Base-by-base conservation (phyloP, 2,329 filamentous ascomycete genomes). In the Alternaria atra region DNA sequence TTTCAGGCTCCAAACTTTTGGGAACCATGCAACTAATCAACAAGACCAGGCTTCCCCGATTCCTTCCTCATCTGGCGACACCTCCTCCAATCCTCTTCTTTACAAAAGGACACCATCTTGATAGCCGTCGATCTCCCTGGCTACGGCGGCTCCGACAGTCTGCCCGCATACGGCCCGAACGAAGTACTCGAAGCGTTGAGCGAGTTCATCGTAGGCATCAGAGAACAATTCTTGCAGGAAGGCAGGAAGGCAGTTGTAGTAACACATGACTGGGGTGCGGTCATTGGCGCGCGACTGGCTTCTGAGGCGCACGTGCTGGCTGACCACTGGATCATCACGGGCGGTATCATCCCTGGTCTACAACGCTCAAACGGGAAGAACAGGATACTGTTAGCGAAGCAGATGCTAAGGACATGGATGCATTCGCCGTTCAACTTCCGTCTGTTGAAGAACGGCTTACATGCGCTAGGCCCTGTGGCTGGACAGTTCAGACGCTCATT, bases 51-150 rank as follows among this genome's bases (percentile, higher is more conserved):
- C 37, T 89, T 87, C 60, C 86, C 86, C 6, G 86, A 89, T 66
- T 86, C 85, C 57, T 87, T 80, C 74, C 79, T 82, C 10, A 74
- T 88, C 52, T 89, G 85, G 84, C 80, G 80, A 46, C 76, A 82
- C 52, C 73, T 86, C 25, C 73, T 87, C 20, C 73, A 73, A 39
- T 82, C 81, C 0, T 60, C 77, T 8, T 67, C 74, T 9, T 73
- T 81, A 29, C 60, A 78, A 27, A 66, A 78, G 6, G 80, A 82
- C 20, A 57, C 66, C 44, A 81, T 81, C 20, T 66, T 87, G 6
- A 80, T 88, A 32, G 85, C 85, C 0, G 78, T 87, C 39, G 86
- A 88, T 68, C 71, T 89, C 6, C 86, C 86, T 17, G 86, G 86
- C 2, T 88, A 84, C 63, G 86, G 86, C 35, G 86, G 86, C 9